Conservation (phyloP, 352 stramenopile species). For the Pythium coloratum region DNA sequence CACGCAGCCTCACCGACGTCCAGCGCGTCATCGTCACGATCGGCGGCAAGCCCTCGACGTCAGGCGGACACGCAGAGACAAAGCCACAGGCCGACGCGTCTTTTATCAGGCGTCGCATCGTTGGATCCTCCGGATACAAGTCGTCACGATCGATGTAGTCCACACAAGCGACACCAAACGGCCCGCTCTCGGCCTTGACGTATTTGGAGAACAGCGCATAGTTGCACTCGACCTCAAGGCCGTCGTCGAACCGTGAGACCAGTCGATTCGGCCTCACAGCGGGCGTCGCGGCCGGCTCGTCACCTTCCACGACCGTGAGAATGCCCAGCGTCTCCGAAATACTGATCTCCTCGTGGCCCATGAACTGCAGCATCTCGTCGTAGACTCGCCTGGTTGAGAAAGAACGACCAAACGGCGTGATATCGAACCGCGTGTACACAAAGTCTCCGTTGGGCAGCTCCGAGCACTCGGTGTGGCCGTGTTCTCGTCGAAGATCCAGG, state of each 20-base stretch:
- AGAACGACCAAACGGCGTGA: slow-evolving; percentile 15
- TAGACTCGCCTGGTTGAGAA: slow-evolving; percentile 11
- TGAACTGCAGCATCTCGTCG: slow-evolving; percentile 20
- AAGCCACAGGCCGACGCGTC: slow-evolving; percentile 17
- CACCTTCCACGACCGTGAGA: slow-evolving; percentile 21
- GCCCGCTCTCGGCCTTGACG: slow-evolving; percentile 4
- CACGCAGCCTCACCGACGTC: slow-evolving; percentile 11
- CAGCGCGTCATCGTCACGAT: slow-evolving; percentile 20
- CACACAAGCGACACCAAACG: slow-evolving; percentile 13
- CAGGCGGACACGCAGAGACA: slow-evolving; percentile 11
- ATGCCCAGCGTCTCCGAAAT: slow-evolving; percentile 27
- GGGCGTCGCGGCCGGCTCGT: slow-evolving; percentile 12
- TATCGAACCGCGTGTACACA: slow-evolving; percentile 26
- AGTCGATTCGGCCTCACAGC: slow-evolving; percentile 17
- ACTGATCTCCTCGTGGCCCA: slow-evolving; percentile 27
- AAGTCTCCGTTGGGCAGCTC: slow-evolving; percentile 21
- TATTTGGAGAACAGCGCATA: slow-evolving; percentile 15
- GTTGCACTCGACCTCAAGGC: slow-evolving; percentile 25
- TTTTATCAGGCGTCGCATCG: slow-evolving; percentile 19
- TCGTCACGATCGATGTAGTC: slow-evolving; percentile 48
- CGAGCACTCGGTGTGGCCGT: slow-evolving; percentile 18
- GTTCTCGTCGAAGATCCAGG: slow-evolving; percentile 13
- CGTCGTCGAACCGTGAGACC: slow-evolving; percentile 13
- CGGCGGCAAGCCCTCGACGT: slow-evolving; percentile 7
- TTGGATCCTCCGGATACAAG: slow-evolving; percentile 32